Base-by-base conservation (phyloP, 768 basidiomycete species). In the Amanita rimosa region DNA sequence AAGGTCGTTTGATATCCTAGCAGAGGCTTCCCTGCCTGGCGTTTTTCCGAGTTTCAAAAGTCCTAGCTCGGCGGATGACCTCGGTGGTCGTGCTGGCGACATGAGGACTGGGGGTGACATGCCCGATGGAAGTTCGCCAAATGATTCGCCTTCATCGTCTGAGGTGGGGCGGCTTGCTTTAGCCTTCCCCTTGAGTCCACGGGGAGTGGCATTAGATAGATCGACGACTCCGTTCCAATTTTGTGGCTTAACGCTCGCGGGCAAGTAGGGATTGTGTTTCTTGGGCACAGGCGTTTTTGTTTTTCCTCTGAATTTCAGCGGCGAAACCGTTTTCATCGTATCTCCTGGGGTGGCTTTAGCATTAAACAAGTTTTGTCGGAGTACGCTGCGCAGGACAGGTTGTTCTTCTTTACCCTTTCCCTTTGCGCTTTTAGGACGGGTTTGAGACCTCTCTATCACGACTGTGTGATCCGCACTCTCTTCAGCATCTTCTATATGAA, bases 201-300 rank as follows among this genome's bases (percentile, higher is more conserved):
- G 66, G 57, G 75, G 64, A 24, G 71, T 68, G 5, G 79, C 73
- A 51, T 78, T 77, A 14, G 73, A 70, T 3, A 89, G 73, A 62
- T 94, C 78, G 29, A 89, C 81, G 29, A 91, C 63, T 8, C 86
- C 86, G 56, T 75, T 75, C 85, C 85, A 88, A 13, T 79, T 64
- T 8, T 65, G 62, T 2, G 80, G 73, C 5, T 72, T 60, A 2
- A 65, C 64, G 42, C 74, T 69, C 3, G 71, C 60, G 0, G 81
- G 72, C 6, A 86, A 69, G 58, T 83, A 81, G 1, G 81, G 79
- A 49, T 84, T 85, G 10, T 70, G 64, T 26, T 64, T 64, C 53
- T 76, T 79, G 16, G 71, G 62, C 8, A 74, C 62, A 3, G 82
- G 82, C 0, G 83, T 79, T 60, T 79, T 78, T 14, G 67, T 64